phyloP scores from a whole-genome alignment of 805 yeast genomes.

The Metschnikowia lochheadii region DNA sequence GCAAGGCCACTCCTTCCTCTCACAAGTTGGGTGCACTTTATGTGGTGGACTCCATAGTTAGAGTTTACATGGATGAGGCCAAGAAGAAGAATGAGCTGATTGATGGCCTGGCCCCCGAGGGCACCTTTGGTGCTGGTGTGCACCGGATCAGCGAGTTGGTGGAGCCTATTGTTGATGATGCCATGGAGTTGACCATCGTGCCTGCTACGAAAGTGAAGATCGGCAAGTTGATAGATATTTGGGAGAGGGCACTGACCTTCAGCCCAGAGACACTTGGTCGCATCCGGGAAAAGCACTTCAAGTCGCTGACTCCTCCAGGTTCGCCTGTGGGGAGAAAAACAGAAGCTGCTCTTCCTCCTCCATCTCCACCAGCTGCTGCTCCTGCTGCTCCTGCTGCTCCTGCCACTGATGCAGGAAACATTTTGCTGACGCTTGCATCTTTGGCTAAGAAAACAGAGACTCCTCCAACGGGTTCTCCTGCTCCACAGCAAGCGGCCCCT shows the following conservation, averaged over 20 bases:
- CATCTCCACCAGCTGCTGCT: slow-evolving; percentile 7
- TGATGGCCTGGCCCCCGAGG: slow-evolving; percentile 51
- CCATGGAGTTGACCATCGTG: slow-evolving; percentile 49
- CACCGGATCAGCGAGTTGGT: slow-evolving; percentile 60
- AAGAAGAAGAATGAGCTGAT: slow-evolving; percentile 50
- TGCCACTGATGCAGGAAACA: slow-evolving; percentile 49
- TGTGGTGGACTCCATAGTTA: slow-evolving; percentile 86
- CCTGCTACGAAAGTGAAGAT: slow-evolving; percentile 66
- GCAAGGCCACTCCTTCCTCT: slow-evolving; percentile 67
- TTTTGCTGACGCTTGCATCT: slow-evolving; percentile 66
- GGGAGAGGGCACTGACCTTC: slow-evolving; percentile 86
- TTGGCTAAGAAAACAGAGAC: slow-evolving; percentile 45
- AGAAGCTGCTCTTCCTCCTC: slow-evolving; percentile 1
- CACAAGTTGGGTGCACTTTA: slow-evolving; percentile 90
- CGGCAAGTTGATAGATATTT: slow-evolving; percentile 80
- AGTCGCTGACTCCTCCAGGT: slow-evolving; percentile 67
- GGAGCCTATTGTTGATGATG: slow-evolving; percentile 59
- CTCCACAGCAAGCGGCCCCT: slow-evolving; percentile 14
- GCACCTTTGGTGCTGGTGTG: slow-evolving; percentile 73
- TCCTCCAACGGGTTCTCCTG: slow-evolving; percentile 28
- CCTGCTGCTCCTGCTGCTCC: slow-evolving; percentile 9
- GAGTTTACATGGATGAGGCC: slow-evolving; percentile 78
- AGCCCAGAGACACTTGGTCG: slow-evolving; percentile 48
- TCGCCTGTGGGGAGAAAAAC: slow-evolving; percentile 41
- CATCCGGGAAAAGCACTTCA: slow-evolving; percentile 57